Percentiles rank a stretch among this genome's conserved stretches.
Conservation (phyloP, 805 yeast species). For the Zygosaccharomyces bailii region DNA sequence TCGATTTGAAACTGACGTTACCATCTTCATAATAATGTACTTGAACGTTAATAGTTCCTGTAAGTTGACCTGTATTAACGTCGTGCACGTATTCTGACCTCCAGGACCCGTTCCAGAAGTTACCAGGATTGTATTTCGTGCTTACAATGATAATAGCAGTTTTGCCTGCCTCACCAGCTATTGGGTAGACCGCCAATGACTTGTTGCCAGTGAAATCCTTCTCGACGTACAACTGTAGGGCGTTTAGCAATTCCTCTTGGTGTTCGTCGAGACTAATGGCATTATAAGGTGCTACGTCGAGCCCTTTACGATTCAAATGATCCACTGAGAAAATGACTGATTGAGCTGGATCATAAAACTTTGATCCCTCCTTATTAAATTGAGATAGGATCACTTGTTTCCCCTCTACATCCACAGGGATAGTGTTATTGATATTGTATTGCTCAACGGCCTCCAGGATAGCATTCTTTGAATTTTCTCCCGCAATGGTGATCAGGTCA, state of each 20-base stretch:
- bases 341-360: constrained; percentile 52
- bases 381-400: constrained; percentile 44
- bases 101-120: constrained; percentile 92
- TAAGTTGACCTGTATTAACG: constrained; percentile 33
- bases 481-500: constrained; percentile 45
- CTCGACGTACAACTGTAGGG: constrained; percentile 46
- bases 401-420: constrained; percentile 35
- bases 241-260: constrained; percentile 18
- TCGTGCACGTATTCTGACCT: constrained; percentile 56
- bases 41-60: constrained; percentile 61
- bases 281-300: constrained; percentile 48
- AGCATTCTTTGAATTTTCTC: constrained; percentile 37
- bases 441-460: constrained; percentile 38
- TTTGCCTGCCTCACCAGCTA: constrained; percentile 24
- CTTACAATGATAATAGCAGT: constrained; percentile 59
- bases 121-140: constrained; percentile 64
- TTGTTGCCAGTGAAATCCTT: constrained; percentile 65
- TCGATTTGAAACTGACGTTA: constrained; percentile 71
- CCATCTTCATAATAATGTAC: constrained; percentile 97
- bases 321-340: constrained; percentile 57
- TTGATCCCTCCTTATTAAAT: constrained; percentile 48
- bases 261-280: constrained; percentile 19
- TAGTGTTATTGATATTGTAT: constrained; percentile 41
- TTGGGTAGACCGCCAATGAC: constrained; percentile 44
- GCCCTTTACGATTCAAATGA: constrained; percentile 45